Base-by-base conservation (phyloP, 495 filamentous ascomycete genomes). In the Hyaloscypha variabilis region DNA sequence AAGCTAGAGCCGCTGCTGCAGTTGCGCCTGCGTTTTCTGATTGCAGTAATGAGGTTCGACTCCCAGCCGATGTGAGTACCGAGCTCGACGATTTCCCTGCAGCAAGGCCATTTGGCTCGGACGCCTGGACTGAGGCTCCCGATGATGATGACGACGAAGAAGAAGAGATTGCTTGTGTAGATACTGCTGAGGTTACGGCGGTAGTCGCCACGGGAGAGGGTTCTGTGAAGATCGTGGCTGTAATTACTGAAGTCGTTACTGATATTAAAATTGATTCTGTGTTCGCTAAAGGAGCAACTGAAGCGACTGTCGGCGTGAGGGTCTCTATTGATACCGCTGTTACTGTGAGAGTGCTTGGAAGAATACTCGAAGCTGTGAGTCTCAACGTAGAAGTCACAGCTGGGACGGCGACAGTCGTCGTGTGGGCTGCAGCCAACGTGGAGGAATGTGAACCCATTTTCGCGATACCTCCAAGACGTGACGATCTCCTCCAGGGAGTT, bases 221-320 rank as follows among this genome's bases (percentile, higher is more conserved):
- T 52, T n/a, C 19, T 29, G 26, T 54, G 23, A 54, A 54, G 23
- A 29, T 54, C 6, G 19, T 13, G 51, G 23, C 21, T 25, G 51
- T 29, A 25, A 25, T 54, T 29, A 25, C 19, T 29, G 51, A 24
- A 29, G 51, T 54, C 21, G 24, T 52, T 19, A 54, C 51, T 8
- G 19, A 54, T 54, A 54, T 25, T 25, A 24, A 14, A 23, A 10
- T 6, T 29, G 51, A 23, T 25, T 25, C 51, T 25, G 23, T 29
- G 26, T 25, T 54, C 26, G 4, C 51, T 54, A 29, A 26, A 17
- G 51, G 19, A 1, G 17, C 77, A 17, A 17, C 39, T 46, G 39
- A 46, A 46, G 39, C 39, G 39, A 46, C 8, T 46, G 39, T 17
- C 39, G 17, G 11, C 39, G 39, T 14, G 19, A 17, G 39, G 19